Evolutionary conservation across 129 eudicot species (phyloP).

Genomic region (Chrysanthemum makinoi): DNA sequence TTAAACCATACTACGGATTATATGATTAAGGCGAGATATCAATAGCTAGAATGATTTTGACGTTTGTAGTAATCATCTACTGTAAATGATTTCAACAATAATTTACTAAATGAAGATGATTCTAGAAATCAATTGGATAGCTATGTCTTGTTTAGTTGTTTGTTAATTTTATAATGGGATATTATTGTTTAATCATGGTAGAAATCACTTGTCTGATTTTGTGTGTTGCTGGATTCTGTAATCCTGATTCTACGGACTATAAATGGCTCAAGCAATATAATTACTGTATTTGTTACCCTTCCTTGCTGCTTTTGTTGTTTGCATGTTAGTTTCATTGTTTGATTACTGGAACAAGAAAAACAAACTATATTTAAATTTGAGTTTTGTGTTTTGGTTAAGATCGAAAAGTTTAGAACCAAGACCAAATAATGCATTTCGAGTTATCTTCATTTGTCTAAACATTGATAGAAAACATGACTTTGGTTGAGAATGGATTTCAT

Average conservation of each 20-base stretch:
- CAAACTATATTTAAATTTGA: neutral
- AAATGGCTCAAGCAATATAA: too few relatives aligned
- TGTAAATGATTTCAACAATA: neutral
- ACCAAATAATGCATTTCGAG: too few relatives aligned
- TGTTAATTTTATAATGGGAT: too few relatives aligned
- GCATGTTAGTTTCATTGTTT: too few relatives aligned
- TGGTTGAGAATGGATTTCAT: neutral
- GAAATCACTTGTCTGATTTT: neutral
- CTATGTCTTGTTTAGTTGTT: too few relatives aligned
- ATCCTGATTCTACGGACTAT: too few relatives aligned
- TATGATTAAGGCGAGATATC: neutral
- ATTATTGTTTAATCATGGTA: too few relatives aligned
- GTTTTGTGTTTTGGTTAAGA: neutral
- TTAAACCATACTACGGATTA: too few relatives aligned
- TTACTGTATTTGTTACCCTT: neutral
- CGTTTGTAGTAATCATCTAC: neutral
- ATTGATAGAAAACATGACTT: neutral
- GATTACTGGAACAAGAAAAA: neutral
- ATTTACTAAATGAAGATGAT: constrained; percentile 1
- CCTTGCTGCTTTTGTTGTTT: too few relatives aligned
- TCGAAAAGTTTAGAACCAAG: neutral
- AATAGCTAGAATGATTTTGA: neutral
- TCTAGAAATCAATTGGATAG: neutral
- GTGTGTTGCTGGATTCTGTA: neutral
- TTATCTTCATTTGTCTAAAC: neutral